Evolutionary conservation across 495 filamentous ascomycete species (phyloP).

Genomic region (Aspergillus cavernicola): DNA sequence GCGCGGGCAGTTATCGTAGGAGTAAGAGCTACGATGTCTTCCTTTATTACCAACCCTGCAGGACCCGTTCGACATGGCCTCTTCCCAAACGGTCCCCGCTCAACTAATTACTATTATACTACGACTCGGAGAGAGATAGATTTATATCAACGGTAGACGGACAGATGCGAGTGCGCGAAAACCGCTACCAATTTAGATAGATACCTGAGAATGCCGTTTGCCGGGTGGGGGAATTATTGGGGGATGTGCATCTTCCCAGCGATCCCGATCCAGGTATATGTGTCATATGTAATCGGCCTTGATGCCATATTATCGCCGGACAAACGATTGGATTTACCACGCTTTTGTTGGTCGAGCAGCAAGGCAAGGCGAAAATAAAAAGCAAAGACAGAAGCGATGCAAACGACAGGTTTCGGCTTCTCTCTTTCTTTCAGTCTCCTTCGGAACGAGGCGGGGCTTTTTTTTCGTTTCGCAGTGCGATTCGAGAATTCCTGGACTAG

Average conservation of each 20-base stretch:
- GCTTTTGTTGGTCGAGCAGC: neutral
- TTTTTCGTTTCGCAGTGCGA: neutral
- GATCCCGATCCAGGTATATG: conserved; percentile 12
- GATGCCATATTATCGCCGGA: neutral
- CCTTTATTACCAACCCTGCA: conserved; percentile 13
- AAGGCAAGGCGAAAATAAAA: conserved; percentile 6
- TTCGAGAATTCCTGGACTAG: conserved; percentile 3
- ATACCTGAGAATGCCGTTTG: conserved; percentile 21
- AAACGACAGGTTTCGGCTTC: conserved; percentile 1
- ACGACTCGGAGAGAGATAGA: no score
- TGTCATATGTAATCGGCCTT: conserved; percentile 11
- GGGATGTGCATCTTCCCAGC: conserved; percentile 15
- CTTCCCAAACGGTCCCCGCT: conserved; percentile 1
- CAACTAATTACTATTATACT: no score
- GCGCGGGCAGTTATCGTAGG: conserved; percentile 4
- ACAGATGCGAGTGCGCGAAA: neutral
- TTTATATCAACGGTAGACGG: neutral
- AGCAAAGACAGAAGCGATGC: neutral
- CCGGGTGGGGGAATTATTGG: conserved; percentile 17
- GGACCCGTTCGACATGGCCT: conserved; percentile 14
- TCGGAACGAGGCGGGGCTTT: conserved; percentile 13
- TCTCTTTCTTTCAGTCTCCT: conserved; percentile 9
- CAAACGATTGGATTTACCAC: neutral
- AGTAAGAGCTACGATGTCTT: neutral
- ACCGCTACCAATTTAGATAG: neutral